phyloP scores from a whole-genome alignment of 306 rosid genomes.

The Astragalus membranaceus region DNA sequence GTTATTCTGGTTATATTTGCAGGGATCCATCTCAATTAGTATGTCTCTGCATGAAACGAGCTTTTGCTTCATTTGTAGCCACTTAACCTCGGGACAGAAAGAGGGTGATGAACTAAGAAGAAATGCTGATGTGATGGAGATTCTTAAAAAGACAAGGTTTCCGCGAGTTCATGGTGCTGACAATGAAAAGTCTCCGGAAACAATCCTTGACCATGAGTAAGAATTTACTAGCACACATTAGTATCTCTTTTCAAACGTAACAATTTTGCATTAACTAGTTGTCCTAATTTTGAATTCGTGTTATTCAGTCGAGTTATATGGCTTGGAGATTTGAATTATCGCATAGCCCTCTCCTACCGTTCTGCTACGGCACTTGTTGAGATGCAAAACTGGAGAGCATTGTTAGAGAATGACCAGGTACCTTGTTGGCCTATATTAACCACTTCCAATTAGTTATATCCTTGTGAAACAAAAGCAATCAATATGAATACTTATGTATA shows the following conservation, averaged over 20 bases:
- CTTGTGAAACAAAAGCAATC: neutral
- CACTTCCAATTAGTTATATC: neutral
- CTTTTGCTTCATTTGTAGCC: constrained; percentile 94
- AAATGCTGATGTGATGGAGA: constrained; percentile 90
- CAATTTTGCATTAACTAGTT: neutral
- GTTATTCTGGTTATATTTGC: constrained; percentile 31
- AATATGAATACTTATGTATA: neutral
- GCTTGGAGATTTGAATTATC: constrained; percentile 98
- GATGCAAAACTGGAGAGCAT: constrained; percentile 99
- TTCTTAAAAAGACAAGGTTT: constrained; percentile 87
- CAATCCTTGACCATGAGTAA: constrained; percentile 96
- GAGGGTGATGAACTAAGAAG: constrained; percentile 96
- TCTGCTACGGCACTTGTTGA: constrained; percentile 93
- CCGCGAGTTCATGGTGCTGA: constrained; percentile 69
- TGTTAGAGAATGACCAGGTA: constrained; percentile 96
- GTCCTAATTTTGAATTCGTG: constrained; percentile 17
- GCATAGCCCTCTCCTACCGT: constrained; percentile 86
- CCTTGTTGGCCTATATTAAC: neutral
- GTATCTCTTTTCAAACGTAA: neutral
- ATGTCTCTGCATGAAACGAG: constrained; percentile 94
- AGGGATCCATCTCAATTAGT: constrained; percentile 97
- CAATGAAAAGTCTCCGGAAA: constrained; percentile 77
- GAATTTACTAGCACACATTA: constrained; percentile 22
- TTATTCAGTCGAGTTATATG: constrained; percentile 77
- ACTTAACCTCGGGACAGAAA: constrained; percentile 92